A percentile compares a stretch with the other conserved stretches of the same genome.
Evolutionary conservation across 805 yeast species (phyloP).

Genomic region (Metschnikowia baotianmanensis): DNA sequence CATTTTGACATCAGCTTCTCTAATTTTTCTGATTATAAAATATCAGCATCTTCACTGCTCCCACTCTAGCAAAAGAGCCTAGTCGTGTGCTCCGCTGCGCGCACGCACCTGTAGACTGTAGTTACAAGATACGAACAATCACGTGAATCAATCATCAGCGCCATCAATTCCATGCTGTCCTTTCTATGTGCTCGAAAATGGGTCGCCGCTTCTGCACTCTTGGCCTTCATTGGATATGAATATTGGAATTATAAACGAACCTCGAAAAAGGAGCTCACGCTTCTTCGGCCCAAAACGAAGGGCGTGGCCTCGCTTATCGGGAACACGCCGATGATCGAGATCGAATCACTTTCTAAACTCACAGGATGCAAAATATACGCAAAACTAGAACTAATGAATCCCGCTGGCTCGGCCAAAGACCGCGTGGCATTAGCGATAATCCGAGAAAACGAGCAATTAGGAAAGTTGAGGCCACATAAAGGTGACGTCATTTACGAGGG

Average conservation of each 20-base stretch:
- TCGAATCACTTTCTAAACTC: constrained; percentile 62
- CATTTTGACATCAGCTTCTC: no score
- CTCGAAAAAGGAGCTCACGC: constrained; percentile 8
- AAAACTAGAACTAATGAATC: constrained; percentile 79
- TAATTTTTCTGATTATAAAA: no score
- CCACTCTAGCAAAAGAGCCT: no score
- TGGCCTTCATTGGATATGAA: constrained; percentile 13
- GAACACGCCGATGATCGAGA: constrained; percentile 78
- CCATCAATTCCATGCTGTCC: constrained; percentile 5
- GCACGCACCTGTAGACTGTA: no score
- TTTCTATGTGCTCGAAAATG: constrained; percentile 12
- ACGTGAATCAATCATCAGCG: no score
- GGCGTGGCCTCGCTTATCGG: constrained; percentile 84
- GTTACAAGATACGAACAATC: no score
- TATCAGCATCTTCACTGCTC: no score
- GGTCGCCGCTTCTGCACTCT: constrained; percentile 19
- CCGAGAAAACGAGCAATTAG: constrained; percentile 58
- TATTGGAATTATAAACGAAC: constrained; percentile 7
- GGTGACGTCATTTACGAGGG: constrained; percentile 89
- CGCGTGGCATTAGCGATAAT: constrained; percentile 88
- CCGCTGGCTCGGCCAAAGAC: constrained; percentile 96
- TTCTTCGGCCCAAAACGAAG: constrained; percentile 24
- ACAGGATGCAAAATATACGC: constrained; percentile 87
- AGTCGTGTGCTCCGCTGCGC: no score
- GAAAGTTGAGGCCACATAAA: constrained; percentile 52